Base-by-base conservation (phyloP, 768 basidiomycete species). In the Pulveroboletus sp. region DNA sequence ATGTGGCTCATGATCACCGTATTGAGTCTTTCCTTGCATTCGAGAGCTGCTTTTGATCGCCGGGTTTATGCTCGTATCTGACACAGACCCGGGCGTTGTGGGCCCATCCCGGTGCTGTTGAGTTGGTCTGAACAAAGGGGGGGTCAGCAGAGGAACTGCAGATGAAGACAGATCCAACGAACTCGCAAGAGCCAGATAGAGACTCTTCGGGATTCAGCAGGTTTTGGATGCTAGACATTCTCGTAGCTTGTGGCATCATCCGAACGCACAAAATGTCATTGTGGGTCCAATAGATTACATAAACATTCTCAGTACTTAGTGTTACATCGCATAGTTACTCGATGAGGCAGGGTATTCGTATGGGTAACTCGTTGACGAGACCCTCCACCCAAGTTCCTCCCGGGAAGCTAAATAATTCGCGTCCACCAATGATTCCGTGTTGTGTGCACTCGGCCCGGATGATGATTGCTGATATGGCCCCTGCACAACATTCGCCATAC, bases 1-100 rank as follows among this genome's bases (percentile, higher is more conserved):
- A 61, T 91, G 89, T n/a, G 76, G 65, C 54, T 74, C 74, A 63
- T 87, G 85, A 46, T 75, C 74, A 34, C 67, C 63, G 49, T 51
- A 63, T 58, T 57, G 52, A 53, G 58, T 46, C 40, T 65, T 58
- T 43, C 55, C 61, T 44, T 55, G 49, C 45, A 48, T 47, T 43
- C 56, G 51, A 46, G 62, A 51, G 40, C 23, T 56, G 45, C 14
- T 53, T 48, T 41, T 62, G 38, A 31, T 55, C 50, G 63, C 63
- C 17, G 65, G 57, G 33, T 64, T 62, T 25, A 65, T 57, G 50
- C 63, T 69, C 32, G 55, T 52, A 34, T 68, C 71, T 23, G 71
- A 71, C 31, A 55, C 60, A 24, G 67, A 66, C 27, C 69, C 72
- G 43, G 73, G 72, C 25, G 64, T 62, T 50, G 38, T 41, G 52